Percentiles rank a stretch among this genome's conserved stretches.
Evolutionary conservation across 768 basidiomycete genomes (phyloP).

Genomic region (Nidularia pulvinata): DNA sequence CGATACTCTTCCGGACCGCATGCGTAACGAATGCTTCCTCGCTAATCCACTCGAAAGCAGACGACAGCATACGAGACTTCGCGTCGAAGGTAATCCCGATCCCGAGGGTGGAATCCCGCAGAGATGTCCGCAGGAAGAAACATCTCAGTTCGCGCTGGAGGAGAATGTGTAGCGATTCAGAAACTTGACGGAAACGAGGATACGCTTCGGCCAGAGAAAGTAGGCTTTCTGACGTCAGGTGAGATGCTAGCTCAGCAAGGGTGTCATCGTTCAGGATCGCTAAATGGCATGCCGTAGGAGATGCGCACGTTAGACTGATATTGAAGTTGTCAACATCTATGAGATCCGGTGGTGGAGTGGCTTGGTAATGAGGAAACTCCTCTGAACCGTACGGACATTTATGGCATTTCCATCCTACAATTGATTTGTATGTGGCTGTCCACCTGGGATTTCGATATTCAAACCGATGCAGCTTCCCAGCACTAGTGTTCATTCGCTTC

Average conservation of each 20-base stretch:
- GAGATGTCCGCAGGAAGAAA: constrained; percentile 39
- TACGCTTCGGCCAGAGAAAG: constrained; percentile 34
- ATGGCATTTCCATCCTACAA: constrained; percentile 24
- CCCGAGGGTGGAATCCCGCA: constrained; percentile 35
- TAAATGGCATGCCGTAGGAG: constrained; percentile 25
- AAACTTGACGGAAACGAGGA: constrained; percentile 32
- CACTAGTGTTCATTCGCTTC: constrained; percentile 14
- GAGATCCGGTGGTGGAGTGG: neutral
- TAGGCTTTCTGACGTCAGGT: constrained; percentile 34
- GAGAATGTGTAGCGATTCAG: constrained; percentile 28
- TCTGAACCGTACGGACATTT: constrained; percentile 34
- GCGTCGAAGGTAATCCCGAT: constrained; percentile 33
- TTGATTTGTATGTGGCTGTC: constrained; percentile 16
- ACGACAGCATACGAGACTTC: constrained; percentile 26
- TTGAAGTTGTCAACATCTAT: constrained; percentile 1
- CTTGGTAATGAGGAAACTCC: constrained; percentile 21
- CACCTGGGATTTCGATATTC: constrained; percentile 22
- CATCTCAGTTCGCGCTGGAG: constrained; percentile 41
- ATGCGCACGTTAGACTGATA: constrained; percentile 9
- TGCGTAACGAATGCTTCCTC: constrained; percentile 35
- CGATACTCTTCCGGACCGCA: constrained; percentile 32
- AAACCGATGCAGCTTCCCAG: constrained; percentile 19
- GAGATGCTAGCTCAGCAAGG: constrained; percentile 25
- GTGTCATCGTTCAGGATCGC: constrained; percentile 35
- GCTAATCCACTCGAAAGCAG: constrained; percentile 48